Percentiles rank a stretch among this genome's conserved stretches.
These are phyloP conservation scores for Podospora pseudopauciseta DNA, from an alignment of 495 filamentous ascomycete species.

Conservation along the genomic window DNA sequence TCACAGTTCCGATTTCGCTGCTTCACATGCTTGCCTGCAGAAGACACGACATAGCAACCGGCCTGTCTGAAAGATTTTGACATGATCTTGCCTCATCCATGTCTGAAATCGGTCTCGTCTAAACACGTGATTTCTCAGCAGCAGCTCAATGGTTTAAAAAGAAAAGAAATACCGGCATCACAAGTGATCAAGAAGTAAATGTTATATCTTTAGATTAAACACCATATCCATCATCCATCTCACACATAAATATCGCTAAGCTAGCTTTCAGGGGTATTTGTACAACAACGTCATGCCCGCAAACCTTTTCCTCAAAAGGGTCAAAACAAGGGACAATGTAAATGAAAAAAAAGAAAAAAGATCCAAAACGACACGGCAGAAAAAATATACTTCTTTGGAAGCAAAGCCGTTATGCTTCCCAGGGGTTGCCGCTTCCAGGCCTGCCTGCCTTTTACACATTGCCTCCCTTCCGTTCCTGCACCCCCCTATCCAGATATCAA, in stretches of 20 bases:
- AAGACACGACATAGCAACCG: too few species aligned
- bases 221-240: conserved; percentile 4
- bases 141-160: too few species aligned
- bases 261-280: conserved; percentile 33
- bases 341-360: background rate
- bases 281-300: conserved; percentile 28
- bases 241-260: conserved; percentile 7
- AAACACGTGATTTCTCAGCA: too few species aligned
- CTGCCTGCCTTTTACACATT: background rate
- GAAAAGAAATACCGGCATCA: too few species aligned
- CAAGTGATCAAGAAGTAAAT: background rate
- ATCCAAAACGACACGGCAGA: conserved; percentile 5
- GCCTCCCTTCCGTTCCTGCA: background rate
- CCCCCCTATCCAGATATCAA: background rate
- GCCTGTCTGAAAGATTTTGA: too few species aligned
- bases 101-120: too few species aligned
- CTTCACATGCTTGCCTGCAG: background rate
- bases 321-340: background rate
- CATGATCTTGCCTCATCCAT: too few species aligned
- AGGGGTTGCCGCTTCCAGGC: background rate
- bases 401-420: background rate
- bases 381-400: conserved; percentile 1
- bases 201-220: background rate
- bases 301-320: conserved; percentile 5
- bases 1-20: too few species aligned